These are phyloP conservation scores for Pythium aquatile DNA, from an alignment of 352 stramenopile species.

Conservation along the genomic window DNA sequence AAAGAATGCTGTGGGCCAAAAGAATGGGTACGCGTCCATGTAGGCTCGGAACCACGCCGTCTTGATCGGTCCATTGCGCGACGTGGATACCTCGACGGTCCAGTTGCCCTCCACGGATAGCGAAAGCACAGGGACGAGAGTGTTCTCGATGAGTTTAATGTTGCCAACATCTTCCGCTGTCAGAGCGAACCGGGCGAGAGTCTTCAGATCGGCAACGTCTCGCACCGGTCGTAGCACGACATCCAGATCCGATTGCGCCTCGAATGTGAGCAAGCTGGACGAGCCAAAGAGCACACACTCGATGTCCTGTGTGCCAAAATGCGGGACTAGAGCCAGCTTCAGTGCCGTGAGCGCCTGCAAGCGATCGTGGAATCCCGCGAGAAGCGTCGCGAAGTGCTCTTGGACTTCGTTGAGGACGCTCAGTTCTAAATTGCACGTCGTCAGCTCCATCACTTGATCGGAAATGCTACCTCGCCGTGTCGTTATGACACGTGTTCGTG, in stretches of 20 bases:
- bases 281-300: slow-evolving; percentile 61
- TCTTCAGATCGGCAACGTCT: slow-evolving; percentile 4
- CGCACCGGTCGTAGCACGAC: slow-evolving; percentile 36
- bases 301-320: slow-evolving; percentile 32
- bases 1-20: slow-evolving; percentile 73
- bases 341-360: slow-evolving; percentile 52
- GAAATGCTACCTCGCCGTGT: slow-evolving; percentile 17
- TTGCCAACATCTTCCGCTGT: neutral
- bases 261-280: slow-evolving; percentile 69
- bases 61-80: slow-evolving; percentile 63
- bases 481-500: slow-evolving; percentile 24
- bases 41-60: slow-evolving; percentile 69
- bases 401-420: slow-evolving; percentile 58
- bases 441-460: neutral
- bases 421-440: slow-evolving; percentile 38
- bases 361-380: slow-evolving; percentile 66
- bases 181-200: slow-evolving; percentile 14
- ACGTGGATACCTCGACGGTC: slow-evolving; percentile 60
- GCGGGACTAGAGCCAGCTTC: slow-evolving; percentile 32
- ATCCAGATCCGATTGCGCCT: slow-evolving; percentile 75
- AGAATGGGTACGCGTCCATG: slow-evolving; percentile 64
- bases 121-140: slow-evolving; percentile 59
- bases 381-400: slow-evolving; percentile 42
- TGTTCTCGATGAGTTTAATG: slow-evolving; percentile 20
- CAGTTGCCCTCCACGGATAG: slow-evolving; percentile 60